Percentiles rank a stretch among this genome's conserved stretches.
Conservation (phyloP, 2,329 filamentous ascomycete species). For the Fusarium sp. region DNA sequence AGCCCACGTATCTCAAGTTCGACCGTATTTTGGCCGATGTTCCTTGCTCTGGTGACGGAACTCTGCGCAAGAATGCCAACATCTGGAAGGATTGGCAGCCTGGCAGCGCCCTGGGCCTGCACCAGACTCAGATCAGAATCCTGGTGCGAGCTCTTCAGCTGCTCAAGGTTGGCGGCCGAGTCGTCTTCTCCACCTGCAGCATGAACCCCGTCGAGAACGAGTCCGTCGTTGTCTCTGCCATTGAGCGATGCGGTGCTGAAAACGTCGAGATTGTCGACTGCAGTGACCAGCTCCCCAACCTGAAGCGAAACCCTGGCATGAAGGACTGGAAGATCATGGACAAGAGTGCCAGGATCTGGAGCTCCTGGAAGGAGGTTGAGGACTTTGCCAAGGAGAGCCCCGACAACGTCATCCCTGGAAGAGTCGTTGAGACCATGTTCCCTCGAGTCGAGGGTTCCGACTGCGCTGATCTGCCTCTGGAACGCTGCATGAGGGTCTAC, state of each 20-base stretch:
- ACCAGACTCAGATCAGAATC: conserved; percentile 89
- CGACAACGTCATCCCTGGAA: conserved; percentile 67
- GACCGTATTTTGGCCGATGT: conserved; percentile 97
- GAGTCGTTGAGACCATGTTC: conserved; percentile 87
- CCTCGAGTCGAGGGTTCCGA: conserved; percentile 66
- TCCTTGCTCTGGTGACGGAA: conserved; percentile 96
- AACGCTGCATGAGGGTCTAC: conserved; percentile 93
- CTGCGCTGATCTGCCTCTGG: conserved; percentile 77
- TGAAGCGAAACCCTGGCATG: conserved; percentile 83
- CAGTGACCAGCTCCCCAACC: conserved; percentile 77
- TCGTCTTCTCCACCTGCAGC: conserved; percentile 98
- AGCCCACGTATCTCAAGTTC: conserved; percentile 87
- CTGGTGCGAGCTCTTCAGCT: conserved; percentile 93
- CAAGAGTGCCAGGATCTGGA: conserved; percentile 82
- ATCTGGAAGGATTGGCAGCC: conserved; percentile 97
- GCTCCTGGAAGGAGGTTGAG: conserved; percentile 84
- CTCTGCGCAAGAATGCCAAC: conserved; percentile 89
- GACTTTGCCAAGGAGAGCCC: conserved; percentile 72
- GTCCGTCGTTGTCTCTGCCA: conserved; percentile 87
- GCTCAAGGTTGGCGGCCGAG: conserved; percentile 92
- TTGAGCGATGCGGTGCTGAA: conserved; percentile 83
- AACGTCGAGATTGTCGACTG: conserved; percentile 90
- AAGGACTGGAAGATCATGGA: conserved; percentile 92
- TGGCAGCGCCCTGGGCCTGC: conserved; percentile 86
- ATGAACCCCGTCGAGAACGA: conserved; percentile 99